Evolutionary conservation across 345 rosid genomes (phyloP).

Genomic region (Ceriops zippeliana): DNA sequence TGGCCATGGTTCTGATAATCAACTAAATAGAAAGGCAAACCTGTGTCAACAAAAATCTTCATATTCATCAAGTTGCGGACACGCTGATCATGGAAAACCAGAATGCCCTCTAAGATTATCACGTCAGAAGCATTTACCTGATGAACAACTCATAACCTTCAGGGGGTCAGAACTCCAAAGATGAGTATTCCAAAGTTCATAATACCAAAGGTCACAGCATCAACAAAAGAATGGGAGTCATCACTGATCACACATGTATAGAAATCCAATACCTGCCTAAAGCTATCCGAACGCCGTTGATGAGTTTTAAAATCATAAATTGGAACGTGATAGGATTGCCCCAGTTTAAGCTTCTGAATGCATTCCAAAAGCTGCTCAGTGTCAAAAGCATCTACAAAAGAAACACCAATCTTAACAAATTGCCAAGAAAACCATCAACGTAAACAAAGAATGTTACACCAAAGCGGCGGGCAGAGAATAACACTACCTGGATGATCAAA

Average conservation of each 20-base stretch:
- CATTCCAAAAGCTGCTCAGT: conserved; percentile 97
- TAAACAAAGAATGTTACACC: not conserved
- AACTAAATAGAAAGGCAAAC: conserved; percentile 34
- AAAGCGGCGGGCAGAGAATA: not conserved
- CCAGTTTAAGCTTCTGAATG: conserved; percentile 57
- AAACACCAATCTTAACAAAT: conserved; percentile 1
- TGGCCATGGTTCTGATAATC: not conserved
- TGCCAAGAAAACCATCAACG: not conserved
- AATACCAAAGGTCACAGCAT: not conserved
- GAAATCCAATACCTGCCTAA: conserved; percentile 64
- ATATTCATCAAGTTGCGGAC: conserved; percentile 91
- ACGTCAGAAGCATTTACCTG: conserved; percentile 99
- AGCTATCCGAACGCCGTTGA: conserved; percentile 72
- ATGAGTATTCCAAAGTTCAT: not conserved
- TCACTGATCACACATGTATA: not conserved
- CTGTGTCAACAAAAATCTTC: conserved; percentile 99
- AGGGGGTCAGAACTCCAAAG: not conserved
- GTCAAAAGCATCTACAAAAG: conserved; percentile 79
- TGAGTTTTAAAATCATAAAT: conserved; percentile 91
- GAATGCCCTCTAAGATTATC: conserved; percentile 93
- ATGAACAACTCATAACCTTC: not conserved
- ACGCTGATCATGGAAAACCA: conserved; percentile 85
- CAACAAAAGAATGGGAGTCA: not conserved
- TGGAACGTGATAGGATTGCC: conserved; percentile 84
- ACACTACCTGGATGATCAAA: conserved; percentile 93